These are phyloP conservation scores for Leucocoprinus leucothites DNA, from an alignment of 768 basidiomycete species.

Conservation along the genomic window DNA sequence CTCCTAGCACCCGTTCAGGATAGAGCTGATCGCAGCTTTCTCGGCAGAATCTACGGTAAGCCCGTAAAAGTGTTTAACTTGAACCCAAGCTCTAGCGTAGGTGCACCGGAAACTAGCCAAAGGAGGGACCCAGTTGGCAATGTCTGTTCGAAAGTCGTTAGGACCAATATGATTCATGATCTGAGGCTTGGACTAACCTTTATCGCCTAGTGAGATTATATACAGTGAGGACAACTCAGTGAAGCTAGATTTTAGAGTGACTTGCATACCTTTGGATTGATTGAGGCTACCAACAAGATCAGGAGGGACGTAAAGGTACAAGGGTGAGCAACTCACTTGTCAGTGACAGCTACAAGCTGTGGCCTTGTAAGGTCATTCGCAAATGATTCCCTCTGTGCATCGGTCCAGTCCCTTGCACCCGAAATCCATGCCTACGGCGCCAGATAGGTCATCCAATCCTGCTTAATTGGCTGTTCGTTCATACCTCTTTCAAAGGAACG, in stretches of 20 bases:
- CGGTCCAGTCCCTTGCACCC: conserved; percentile 50
- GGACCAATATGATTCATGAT: not conserved
- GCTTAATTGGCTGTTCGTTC: not conserved
- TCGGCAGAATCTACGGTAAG: conserved; percentile 49
- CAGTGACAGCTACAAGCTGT: conserved; percentile 50
- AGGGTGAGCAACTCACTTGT: conserved; percentile 23
- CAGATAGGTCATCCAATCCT: not conserved
- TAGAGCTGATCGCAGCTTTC: conserved; percentile 43
- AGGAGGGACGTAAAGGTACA: too few species aligned
- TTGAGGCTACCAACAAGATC: conserved; percentile 30
- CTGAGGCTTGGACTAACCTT: conserved; percentile 26
- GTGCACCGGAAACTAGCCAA: conserved; percentile 47
- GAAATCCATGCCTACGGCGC: conserved; percentile 47
- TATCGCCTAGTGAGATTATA: conserved; percentile 32
- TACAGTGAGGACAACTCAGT: not conserved
- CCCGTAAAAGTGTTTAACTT: conserved; percentile 47
- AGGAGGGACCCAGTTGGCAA: conserved; percentile 50
- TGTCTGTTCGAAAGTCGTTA: conserved; percentile 27
- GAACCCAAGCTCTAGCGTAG: conserved; percentile 52
- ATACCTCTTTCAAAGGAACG: conserved; percentile 51
- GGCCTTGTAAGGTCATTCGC: conserved; percentile 56
- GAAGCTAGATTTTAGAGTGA: not conserved
- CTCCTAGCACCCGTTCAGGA: conserved; percentile 33
- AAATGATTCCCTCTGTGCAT: conserved; percentile 44
- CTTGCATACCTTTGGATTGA: conserved; percentile 39